phyloP scores from a whole-genome alignment of 148 eudicot genomes.

The Rheum nobile region DNA sequence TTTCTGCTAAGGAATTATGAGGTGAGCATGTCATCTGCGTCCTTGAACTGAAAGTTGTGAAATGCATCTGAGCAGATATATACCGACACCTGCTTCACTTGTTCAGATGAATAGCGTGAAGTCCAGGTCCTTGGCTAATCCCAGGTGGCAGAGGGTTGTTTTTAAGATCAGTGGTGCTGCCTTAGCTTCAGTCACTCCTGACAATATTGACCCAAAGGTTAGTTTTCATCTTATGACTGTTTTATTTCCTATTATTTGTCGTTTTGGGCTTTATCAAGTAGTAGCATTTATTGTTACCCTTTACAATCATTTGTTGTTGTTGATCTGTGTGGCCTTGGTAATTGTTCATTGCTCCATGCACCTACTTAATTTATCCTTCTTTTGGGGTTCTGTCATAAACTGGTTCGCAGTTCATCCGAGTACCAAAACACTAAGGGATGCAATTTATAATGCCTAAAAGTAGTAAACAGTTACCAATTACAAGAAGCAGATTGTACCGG shows the following conservation, averaged over 20 bases:
- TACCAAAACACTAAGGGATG: not conserved
- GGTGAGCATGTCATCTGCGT: not conserved
- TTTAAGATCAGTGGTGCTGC: constrained; percentile 95
- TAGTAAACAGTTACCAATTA: not conserved
- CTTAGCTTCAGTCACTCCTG: constrained; percentile 64
- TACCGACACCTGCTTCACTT: constrained; percentile 40
- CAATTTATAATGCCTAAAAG: not conserved
- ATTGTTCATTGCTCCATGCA: not conserved
- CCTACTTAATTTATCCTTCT: not conserved
- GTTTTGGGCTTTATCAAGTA: not conserved
- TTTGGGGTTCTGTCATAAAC: not conserved
- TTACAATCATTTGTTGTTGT: not conserved
- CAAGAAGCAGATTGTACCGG: not conserved
- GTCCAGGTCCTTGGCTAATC: constrained; percentile 45
- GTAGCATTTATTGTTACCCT: not conserved
- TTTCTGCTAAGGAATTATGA: not conserved
- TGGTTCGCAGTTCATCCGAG: not conserved
- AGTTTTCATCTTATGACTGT: not conserved
- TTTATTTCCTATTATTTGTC: not conserved
- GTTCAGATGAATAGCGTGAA: constrained; percentile 45
- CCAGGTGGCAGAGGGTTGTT: constrained; percentile 94
- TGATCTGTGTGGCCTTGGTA: not conserved
- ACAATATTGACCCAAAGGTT: constrained; percentile 93
- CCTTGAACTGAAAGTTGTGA: constrained; percentile 5
- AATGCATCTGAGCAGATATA: constrained; percentile 38